Evolutionary conservation across 2,329 filamentous ascomycete genomes (phyloP).

Genomic region (Phialophora verrucosa): DNA sequence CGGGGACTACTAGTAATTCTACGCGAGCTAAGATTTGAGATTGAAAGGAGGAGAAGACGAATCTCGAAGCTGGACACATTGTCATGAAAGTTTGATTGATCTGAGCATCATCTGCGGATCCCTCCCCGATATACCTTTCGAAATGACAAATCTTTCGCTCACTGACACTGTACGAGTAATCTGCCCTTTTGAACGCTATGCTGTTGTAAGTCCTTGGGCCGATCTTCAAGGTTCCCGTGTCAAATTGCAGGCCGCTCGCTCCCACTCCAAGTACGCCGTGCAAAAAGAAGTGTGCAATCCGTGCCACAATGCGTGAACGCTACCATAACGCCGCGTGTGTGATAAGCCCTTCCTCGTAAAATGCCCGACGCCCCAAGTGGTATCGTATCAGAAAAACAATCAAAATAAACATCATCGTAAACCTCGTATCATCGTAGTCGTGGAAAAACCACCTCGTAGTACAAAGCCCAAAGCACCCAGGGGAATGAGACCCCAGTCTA

Average conservation of each 20-base stretch:
- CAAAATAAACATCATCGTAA: constrained; percentile 22
- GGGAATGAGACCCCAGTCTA: constrained; percentile 26
- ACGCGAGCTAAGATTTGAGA: not conserved
- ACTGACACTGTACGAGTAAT: not conserved
- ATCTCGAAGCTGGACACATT: not conserved
- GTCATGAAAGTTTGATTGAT: not conserved
- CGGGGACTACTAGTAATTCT: not conserved
- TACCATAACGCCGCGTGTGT: constrained; percentile 8
- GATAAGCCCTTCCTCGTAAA: not conserved
- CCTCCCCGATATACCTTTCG: not conserved
- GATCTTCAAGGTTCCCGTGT: not conserved
- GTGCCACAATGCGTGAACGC: constrained; percentile 1
- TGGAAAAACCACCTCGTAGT: constrained; percentile 12
- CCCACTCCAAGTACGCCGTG: constrained; percentile 5
- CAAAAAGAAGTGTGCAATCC: not conserved
- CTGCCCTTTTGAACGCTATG: constrained; percentile 3
- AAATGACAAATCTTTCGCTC: constrained; percentile 18
- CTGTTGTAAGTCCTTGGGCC: constrained; percentile 3
- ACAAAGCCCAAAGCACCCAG: constrained; percentile 2
- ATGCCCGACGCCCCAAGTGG: constrained; percentile 15
- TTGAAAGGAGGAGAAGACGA: constrained; percentile 2
- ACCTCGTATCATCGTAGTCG: constrained; percentile 27
- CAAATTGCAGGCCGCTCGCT: not conserved
- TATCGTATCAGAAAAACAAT: constrained; percentile 14
- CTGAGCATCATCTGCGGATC: not conserved